phyloP scores from a whole-genome alignment of 2,329 filamentous ascomycete species.

The Rhynchosporium agropyri region DNA sequence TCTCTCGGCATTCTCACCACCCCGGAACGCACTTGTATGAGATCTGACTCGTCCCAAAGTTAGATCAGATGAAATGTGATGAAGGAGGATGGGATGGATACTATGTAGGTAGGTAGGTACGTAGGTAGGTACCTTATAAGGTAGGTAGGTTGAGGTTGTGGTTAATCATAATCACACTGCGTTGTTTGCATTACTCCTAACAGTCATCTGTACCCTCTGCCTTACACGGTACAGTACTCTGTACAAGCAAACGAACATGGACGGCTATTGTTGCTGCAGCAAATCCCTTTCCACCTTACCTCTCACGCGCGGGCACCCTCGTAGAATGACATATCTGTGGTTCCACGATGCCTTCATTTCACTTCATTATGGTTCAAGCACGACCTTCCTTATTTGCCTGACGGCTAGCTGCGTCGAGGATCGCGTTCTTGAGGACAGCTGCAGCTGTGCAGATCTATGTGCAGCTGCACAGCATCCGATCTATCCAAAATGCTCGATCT shows the following conservation, averaged over 20 bases:
- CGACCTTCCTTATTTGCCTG: background rate
- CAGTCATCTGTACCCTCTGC: too few species aligned
- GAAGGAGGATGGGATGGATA: background rate
- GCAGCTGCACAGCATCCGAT: constrained; percentile 4
- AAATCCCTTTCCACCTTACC: constrained; percentile 1
- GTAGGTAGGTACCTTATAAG: too few species aligned
- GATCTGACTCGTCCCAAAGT: constrained; percentile 1
- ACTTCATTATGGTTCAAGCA: background rate
- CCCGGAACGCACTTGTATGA: background rate
- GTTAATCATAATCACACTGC: too few species aligned
- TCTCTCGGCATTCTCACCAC: background rate
- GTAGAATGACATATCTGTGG: background rate
- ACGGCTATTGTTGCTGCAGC: background rate
- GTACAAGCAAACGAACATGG: background rate
- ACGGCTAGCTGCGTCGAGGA: background rate
- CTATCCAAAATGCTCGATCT: background rate
- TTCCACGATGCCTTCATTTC: constrained; percentile 2
- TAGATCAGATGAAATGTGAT: background rate
- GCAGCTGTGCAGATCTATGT: background rate
- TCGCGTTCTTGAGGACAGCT: background rate
- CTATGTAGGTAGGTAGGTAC: too few species aligned
- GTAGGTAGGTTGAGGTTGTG: too few species aligned
- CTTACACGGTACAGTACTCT: background rate
- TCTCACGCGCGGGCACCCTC: background rate
- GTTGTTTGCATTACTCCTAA: too few species aligned